Percentiles rank a stretch among this genome's conserved stretches.
These are phyloP conservation scores for Diaporthe australafricana DNA, from an alignment of 2,329 filamentous ascomycete species.

Conservation along the genomic window DNA sequence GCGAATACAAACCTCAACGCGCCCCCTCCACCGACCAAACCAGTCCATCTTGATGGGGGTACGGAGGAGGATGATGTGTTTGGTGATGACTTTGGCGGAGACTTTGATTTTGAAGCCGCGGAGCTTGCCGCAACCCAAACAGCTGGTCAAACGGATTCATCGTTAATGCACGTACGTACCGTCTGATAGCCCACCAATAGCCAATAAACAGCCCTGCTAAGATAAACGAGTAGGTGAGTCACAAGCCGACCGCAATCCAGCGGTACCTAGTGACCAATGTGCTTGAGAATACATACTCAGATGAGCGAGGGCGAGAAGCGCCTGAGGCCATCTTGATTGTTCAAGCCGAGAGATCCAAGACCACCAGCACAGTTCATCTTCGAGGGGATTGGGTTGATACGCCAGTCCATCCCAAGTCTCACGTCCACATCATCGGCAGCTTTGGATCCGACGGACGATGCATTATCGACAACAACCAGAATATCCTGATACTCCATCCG, in stretches of 20 bases:
- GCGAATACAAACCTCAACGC: conserved; percentile 46
- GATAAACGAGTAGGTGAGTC: conserved; percentile 70
- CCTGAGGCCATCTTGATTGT: conserved; percentile 87
- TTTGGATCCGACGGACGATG: conserved; percentile 80
- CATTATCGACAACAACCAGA: conserved; percentile 82
- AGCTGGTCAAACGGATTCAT: conserved; percentile 45
- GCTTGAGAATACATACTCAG: conserved; percentile 75
- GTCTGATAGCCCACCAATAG: conserved; percentile 41
- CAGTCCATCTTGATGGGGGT: conserved; percentile 52
- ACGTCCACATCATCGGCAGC: conserved; percentile 86
- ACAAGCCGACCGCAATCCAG: conserved; percentile 81
- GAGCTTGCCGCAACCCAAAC: conserved; percentile 81
- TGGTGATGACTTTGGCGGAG: conserved; percentile 80
- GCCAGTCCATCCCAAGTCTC: conserved; percentile 77
- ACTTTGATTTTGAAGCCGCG: conserved; percentile 81
- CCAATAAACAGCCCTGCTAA: conserved; percentile 66
- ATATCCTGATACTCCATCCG: conserved; percentile 91
- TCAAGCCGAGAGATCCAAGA: conserved; percentile 78
- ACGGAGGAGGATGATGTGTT: conserved; percentile 57
- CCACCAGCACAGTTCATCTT: conserved; percentile 76
- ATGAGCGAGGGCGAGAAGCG: conserved; percentile 68
- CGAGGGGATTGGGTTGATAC: conserved; percentile 91
- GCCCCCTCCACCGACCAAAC: conserved; percentile 22
- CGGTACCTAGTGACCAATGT: conserved; percentile 86
- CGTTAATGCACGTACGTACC: conserved; percentile 66